Base-by-base conservation (phyloP, 129 eudicot genomes). In the Flaveria brownii region DNA sequence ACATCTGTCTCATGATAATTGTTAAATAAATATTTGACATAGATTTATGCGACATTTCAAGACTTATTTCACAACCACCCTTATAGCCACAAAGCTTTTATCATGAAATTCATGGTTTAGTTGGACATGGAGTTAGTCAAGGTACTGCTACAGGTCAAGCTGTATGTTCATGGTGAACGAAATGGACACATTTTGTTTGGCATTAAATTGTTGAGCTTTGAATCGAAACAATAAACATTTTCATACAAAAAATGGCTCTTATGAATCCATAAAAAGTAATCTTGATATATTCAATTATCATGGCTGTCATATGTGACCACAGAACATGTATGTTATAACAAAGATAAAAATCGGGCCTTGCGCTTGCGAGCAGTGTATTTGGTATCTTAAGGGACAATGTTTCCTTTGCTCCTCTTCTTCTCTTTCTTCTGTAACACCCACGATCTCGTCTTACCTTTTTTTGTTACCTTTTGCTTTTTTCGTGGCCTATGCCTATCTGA, bases 301-400 rank as follows among this genome's bases (percentile, higher is more conserved):
- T 28, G 68, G 42, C 45, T 42, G 61, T 74, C 69, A 45, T 15
- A 65, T 66, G 56, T 18, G 51, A 60, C 12, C 43, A 15, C 47
- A 8, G 10, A 8, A 18, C 28, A 17, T 18, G 49, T 50, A 52
- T 49, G 3, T 13, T 18, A 10, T 33, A 16, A 28, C 57, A 33
- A 64, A 3, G 33, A 28, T 93, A 80, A 93, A 77, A 91, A 93
- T 16, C 86, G 91, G 15, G 89, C 81, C 47, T 93, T 93, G 3
- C 96, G 71, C 39, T 93, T 93, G 71, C 98, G 97, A 2, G 88
- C 98, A 5, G 97, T 93, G 87, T 91, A 94, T 70, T 91, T 91
- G 6, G 96, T 70, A 73, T 93, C 97, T 3, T 67, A 78, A 50
- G 98, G 98, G 42, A 93, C 98, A 11, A 30, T 79, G 18, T 83